Percentiles rank a stretch among this genome's conserved stretches.
Evolutionary conservation across 352 stramenopile genomes (phyloP).

Genomic region (Globisporangium paddicum): DNA sequence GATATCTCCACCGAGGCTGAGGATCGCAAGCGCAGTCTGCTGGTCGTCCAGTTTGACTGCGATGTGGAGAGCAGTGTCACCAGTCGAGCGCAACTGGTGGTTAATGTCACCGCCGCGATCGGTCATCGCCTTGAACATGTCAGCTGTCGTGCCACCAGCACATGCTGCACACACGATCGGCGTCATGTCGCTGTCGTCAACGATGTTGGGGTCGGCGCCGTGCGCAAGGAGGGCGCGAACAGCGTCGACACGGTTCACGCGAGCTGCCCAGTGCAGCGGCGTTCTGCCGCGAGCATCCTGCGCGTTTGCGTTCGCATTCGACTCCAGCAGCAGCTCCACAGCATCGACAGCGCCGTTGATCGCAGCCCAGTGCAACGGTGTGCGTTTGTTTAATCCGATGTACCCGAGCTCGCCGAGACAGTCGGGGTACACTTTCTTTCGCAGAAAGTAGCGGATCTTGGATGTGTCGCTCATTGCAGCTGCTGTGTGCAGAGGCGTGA

Average conservation of each 20-base stretch:
- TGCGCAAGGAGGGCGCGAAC: conserved; percentile 51
- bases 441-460: conserved; percentile 52
- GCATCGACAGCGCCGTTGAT: conserved; percentile 61
- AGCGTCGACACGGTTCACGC: conserved; percentile 65
- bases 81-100: conserved; percentile 54
- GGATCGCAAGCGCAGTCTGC: conserved; percentile 58
- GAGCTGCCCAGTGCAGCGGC: conserved; percentile 72
- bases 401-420: conserved; percentile 77
- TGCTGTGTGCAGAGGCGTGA: conserved; percentile 73
- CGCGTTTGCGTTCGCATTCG: conserved; percentile 58
- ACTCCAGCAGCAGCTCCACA: conserved; percentile 52
- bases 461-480: conserved; percentile 66
- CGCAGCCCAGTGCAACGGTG: conserved; percentile 72
- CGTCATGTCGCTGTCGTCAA: conserved; percentile 74
- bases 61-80: conserved; percentile 72
- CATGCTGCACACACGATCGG: conserved; percentile 71
- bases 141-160: conserved; percentile 49
- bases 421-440: conserved; percentile 72
- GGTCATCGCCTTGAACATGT: conserved; percentile 76
- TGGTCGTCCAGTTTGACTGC: conserved; percentile 79
- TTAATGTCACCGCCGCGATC: conserved; percentile 67
- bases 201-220: conserved; percentile 61
- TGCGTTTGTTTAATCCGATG: conserved; percentile 76
- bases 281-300: conserved; percentile 64
- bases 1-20: conserved; percentile 72